Percentiles rank a stretch among this genome's conserved stretches.
Conservation (phyloP, 2,329 filamentous ascomycete genomes). For the Falciphora oryzae region DNA sequence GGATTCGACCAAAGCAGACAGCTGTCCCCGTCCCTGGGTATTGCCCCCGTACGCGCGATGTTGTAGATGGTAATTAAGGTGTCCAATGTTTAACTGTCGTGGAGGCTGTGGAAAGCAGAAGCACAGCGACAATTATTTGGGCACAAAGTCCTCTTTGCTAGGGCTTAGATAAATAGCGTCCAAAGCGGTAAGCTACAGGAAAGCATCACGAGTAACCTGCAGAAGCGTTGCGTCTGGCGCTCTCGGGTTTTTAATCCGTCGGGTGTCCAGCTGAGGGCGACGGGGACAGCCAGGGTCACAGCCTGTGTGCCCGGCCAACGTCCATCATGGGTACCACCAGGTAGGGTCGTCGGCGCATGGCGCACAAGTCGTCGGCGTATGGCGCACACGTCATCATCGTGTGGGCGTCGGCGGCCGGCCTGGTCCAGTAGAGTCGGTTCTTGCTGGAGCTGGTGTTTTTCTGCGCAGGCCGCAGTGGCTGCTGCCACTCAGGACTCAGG, state of each 20-base stretch:
- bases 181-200: neutral
- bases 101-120: neutral
- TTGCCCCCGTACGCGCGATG: neutral
- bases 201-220: neutral
- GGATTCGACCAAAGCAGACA: neutral
- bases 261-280: neutral
- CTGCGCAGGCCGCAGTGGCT: too few relatives aligned
- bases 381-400: too few relatives aligned
- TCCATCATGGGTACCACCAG: too few relatives aligned
- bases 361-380: too few relatives aligned
- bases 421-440: too few relatives aligned
- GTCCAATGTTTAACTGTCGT: neutral
- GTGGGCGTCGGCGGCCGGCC: too few relatives aligned
- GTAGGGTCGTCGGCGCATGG: too few relatives aligned
- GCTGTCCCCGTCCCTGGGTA: neutral
- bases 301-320: neutral
- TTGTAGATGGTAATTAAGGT: neutral
- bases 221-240: neutral
- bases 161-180: neutral
- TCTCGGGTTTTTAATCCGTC: neutral
- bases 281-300: too few relatives aligned
- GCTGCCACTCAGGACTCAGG: neutral
- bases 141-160: too few relatives aligned
- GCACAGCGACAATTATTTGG: neutral
- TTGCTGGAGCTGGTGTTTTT: too few relatives aligned